Percentiles rank a stretch among this genome's conserved stretches.
Conservation (phyloP, 148 eudicot genomes). For the Nepenthes gracilis region DNA sequence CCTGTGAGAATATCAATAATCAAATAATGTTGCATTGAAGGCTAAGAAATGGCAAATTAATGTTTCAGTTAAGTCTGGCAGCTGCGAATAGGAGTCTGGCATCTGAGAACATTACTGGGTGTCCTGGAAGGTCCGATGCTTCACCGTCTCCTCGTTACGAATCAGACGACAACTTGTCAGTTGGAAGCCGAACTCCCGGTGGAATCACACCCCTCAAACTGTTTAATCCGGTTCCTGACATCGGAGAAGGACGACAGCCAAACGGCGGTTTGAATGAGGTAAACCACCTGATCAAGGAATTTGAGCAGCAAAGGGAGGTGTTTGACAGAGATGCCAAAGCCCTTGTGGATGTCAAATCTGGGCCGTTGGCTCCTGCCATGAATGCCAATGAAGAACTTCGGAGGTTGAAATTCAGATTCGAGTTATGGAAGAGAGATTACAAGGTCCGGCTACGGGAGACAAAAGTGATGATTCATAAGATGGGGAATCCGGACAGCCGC, state of each 20-base stretch:
- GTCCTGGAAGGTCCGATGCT: constrained; percentile 26
- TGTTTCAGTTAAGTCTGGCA: constrained; percentile 33
- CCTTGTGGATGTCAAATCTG: constrained; percentile 36
- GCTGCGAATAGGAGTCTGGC: constrained; percentile 36
- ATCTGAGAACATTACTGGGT: constrained; percentile 25
- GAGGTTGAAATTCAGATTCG: constrained; percentile 62
- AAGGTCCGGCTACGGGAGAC: constrained; percentile 49
- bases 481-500: constrained; percentile 27
- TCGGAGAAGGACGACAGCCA: constrained; percentile 20
- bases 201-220: constrained; percentile 36
- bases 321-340: constrained; percentile 68
- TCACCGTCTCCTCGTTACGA: constrained; percentile 35
- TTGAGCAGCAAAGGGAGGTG: constrained; percentile 40
- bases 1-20: too few relatives aligned
- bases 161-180: constrained; percentile 40
- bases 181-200: constrained; percentile 46
- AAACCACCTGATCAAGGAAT: constrained; percentile 42
- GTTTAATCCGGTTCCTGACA: constrained; percentile 17
- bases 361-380: constrained; percentile 20
- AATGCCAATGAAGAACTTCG: constrained; percentile 50
- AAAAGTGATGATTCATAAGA: constrained; percentile 44
- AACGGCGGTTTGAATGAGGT: constrained; percentile 34
- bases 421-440: constrained; percentile 76
- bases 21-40: neutral
- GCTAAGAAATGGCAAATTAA: neutral